phyloP scores from a whole-genome alignment of 371 early-diverging fungal species.

The Dinochytrium kinnereticum region DNA sequence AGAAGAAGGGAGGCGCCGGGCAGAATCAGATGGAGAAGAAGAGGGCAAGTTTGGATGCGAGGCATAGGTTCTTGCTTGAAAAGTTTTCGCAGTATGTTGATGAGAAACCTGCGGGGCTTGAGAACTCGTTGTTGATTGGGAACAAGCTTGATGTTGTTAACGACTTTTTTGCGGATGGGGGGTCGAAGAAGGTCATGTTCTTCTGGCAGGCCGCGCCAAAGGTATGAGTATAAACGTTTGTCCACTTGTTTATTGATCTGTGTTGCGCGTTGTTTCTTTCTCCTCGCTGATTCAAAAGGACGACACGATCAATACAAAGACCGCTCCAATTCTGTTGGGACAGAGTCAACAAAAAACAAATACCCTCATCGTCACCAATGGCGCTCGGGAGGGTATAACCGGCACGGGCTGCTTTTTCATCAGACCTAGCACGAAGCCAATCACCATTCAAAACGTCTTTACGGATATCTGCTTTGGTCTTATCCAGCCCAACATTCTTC shows the following conservation, averaged over 20 bases:
- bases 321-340: constrained; percentile 9
- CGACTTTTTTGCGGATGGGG: constrained; percentile 64
- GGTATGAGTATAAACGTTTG: constrained; percentile 37
- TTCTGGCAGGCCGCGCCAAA: constrained; percentile 59
- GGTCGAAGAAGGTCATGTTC: constrained; percentile 53
- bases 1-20: constrained; percentile 51
- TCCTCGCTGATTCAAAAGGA: too few relatives aligned
- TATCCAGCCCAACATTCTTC: constrained; percentile 53
- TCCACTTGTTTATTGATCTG: too few relatives aligned
- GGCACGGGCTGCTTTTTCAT: constrained; percentile 63
- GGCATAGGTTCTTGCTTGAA: constrained; percentile 62
- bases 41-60: constrained; percentile 54
- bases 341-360: constrained; percentile 32
- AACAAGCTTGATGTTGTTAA: constrained; percentile 62
- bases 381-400: constrained; percentile 49
- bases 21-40: constrained; percentile 57
- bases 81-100: constrained; percentile 55
- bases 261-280: too few relatives aligned
- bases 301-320: constrained; percentile 19
- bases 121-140: constrained; percentile 57
- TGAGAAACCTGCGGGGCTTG: constrained; percentile 58
- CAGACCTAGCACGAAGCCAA: constrained; percentile 56
- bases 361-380: constrained; percentile 57
- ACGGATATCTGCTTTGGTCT: constrained; percentile 59
- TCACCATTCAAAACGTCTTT: constrained; percentile 54